These are phyloP conservation scores for Puccinia coronata DNA, from an alignment of 1,284 basidiomycete genomes.

Conservation along the genomic window DNA sequence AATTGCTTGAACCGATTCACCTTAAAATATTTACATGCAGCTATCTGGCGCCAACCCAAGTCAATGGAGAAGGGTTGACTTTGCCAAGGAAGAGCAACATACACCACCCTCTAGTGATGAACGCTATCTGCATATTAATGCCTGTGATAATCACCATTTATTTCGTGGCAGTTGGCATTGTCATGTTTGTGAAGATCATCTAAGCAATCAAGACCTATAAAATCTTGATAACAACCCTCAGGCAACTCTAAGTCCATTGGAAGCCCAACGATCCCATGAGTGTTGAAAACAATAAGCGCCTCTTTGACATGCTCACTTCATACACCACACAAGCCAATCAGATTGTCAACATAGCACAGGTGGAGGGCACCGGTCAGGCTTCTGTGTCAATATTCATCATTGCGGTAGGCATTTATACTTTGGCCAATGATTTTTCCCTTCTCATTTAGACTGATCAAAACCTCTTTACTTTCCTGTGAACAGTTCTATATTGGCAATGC, in stretches of 20 bases:
- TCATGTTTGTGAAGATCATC: background rate
- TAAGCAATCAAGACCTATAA: background rate
- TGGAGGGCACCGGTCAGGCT: background rate
- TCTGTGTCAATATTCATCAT: background rate
- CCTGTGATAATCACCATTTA: background rate
- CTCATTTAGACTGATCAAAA: background rate
- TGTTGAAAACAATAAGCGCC: background rate
- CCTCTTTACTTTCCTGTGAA: background rate
- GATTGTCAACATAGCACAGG: background rate
- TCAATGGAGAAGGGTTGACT: too few species aligned
- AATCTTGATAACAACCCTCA: background rate
- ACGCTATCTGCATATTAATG: background rate
- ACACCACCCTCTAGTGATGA: background rate
- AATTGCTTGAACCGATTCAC: background rate
- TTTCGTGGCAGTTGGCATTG: background rate
- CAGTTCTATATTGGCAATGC: background rate
- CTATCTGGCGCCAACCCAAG: background rate
- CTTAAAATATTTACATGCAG: background rate
- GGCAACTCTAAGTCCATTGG: background rate
- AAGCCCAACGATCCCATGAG: background rate
- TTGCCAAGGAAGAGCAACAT: background rate
- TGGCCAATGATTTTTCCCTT: background rate
- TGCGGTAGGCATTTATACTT: background rate
- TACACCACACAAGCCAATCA: background rate
- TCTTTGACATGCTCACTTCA: background rate